Base-by-base conservation (phyloP, 2,329 filamentous ascomycete species). In the Tolypocladium cylindrosporum region DNA sequence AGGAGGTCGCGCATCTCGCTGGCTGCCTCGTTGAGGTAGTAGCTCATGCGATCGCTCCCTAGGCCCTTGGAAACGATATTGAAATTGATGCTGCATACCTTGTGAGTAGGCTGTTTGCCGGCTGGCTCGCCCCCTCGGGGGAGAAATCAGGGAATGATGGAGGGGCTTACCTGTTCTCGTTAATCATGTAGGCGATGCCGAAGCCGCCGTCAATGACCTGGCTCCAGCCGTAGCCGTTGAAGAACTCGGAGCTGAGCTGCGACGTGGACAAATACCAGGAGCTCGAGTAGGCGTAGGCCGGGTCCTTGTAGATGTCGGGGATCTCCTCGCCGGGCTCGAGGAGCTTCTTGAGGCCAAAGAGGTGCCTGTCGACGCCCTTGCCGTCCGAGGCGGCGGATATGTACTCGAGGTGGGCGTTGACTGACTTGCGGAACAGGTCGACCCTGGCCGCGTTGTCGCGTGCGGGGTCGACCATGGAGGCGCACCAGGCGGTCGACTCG, bases 171-270 rank as follows among this genome's bases (percentile, higher is more conserved):
- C 85, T 92, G 75, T 97, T 96, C 81, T 97, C 93, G 72, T 99
- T 99, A 73, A 99, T 97, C 94, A 99, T 99, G 73, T 99, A 99
- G 43, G 94, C 94, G 70, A 99, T 96, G 63, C 94, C 94, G 75
- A 94, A 99, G 37, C 94, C 94, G 60, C 88, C 90, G 69, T 97
- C 92, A 57, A 97, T 89, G 56, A 99, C 94, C 78, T 99, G 93
- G 70, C 89, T 94, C 94, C 94, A 99, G 52, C 94, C 94, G 74
- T 99, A 99, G 31, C 95, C 94, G 72, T 99, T 99, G 77, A 97
- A 99, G 80, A 90, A 97, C 78, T 99, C 95, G 40, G 88, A 92
- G 75, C 89, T 94, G 71, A 99, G 78, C 78, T 99, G 95, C 61
- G 86, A 91, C 36, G 87, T 91, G 36, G 88, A 93, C 59, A 99